Base-by-base conservation (phyloP, 305 asterid genomes). In the Vinca major region DNA sequence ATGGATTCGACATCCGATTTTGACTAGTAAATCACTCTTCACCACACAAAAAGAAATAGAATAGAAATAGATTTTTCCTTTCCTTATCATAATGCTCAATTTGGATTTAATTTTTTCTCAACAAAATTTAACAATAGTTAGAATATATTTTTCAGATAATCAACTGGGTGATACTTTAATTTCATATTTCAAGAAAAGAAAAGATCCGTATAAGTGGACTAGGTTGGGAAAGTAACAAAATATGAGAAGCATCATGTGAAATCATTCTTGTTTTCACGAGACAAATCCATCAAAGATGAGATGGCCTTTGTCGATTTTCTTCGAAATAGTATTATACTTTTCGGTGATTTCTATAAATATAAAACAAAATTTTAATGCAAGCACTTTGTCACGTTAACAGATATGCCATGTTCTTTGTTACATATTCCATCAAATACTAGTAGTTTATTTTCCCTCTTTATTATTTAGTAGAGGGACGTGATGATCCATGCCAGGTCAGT, bases 221-320 rank as follows among this genome's bases (percentile, higher is more conserved):
- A 26, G 33, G 33, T 26, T 26, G 33, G 33, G 33, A 26, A 26
- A 26, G 33, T 26, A 26, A 26, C 33, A 56, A 50, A 37, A 65
- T 33, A 65, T 65, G 69, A 65, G 5, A 68, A 74, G 57, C 83
- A 71, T 73, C 83, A 71, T 73, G 76, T 74, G 82, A 74, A 54
- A 37, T 16, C 68, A 67, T 33, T 26, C 67, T 63, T 76, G 71
- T 58, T 41, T 67, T 71, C 57, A 63, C 65, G 17, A 67, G 68
- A 65, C 75, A 78, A 71, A 68, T 71, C 75, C 80, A 73, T 79
- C 77, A 50, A 70, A 69, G 68, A 71, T 73, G 73, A 66, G 80
- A 41, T 69, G 76, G 71, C 68, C 45, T 61, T 62, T 66, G 69
- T 78, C 71, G 65, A 44, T 19, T 68, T 52, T 66, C 49, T 41